Percentiles rank a stretch among this genome's conserved stretches.
Evolutionary conservation across 352 stramenopile genomes (phyloP).

Genomic region (Pythium coloratum): DNA sequence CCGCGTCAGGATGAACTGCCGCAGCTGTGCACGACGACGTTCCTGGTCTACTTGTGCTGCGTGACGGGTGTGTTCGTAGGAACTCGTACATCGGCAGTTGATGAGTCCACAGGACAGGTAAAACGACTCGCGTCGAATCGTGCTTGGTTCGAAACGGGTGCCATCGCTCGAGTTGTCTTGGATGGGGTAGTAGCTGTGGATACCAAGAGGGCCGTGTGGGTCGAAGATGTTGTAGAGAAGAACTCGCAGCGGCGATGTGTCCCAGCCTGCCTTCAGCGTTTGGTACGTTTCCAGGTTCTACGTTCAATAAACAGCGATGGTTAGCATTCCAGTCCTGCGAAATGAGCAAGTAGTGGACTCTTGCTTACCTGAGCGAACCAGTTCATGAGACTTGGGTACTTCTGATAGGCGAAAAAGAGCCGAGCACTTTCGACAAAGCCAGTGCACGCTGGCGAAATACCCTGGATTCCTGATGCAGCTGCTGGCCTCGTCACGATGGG

Average conservation of each 20-base stretch:
- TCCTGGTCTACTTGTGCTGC: background rate
- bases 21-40: slow-evolving; percentile 28
- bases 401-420: slow-evolving; percentile 80
- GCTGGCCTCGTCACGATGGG: background rate
- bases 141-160: slow-evolving; percentile 37
- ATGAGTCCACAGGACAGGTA: slow-evolving; percentile 78
- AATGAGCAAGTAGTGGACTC: too few relatives aligned
- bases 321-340: background rate
- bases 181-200: slow-evolving; percentile 82
- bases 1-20: slow-evolving; percentile 57
- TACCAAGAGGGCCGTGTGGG: slow-evolving; percentile 70
- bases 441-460: slow-evolving; percentile 43
- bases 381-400: slow-evolving; percentile 77
- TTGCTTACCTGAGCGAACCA: slow-evolving; percentile 78
- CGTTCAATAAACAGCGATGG: background rate
- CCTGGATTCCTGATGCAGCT: slow-evolving; percentile 4
- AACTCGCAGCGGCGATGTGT: slow-evolving; percentile 56
- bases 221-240: slow-evolving; percentile 79
- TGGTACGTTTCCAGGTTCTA: slow-evolving; percentile 83
- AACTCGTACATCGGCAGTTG: slow-evolving; percentile 55
- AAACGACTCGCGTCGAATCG: slow-evolving; percentile 71
- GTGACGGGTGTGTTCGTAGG: slow-evolving; percentile 57
- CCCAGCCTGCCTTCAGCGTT: slow-evolving; percentile 66
- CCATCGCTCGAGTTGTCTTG: slow-evolving; percentile 21
- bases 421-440: slow-evolving; percentile 73